Evolutionary conservation across 73 alveolate species (phyloP), one percentile per base, ranked within the genome.

Genomic region (Stentor roeselii): DNA sequence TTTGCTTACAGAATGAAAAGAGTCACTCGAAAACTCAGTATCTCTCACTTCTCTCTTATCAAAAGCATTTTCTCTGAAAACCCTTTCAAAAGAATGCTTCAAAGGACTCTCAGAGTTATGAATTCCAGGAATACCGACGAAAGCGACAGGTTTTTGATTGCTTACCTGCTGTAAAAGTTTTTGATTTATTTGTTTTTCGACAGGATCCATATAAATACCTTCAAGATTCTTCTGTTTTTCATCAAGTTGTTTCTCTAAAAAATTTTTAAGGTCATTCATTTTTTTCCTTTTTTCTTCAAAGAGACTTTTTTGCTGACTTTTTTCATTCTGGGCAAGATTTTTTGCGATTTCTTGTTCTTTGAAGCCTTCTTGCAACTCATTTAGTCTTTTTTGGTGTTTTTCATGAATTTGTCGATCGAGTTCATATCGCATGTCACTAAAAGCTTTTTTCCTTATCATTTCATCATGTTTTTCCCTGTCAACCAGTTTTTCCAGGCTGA

Each of bases 311-410:
- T 67, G 21, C 41, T 67, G 80, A 0, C 30, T 78, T 27, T 0
- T 76, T 60, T 21, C 59, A 41, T 80, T 59, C 1, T 6, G 36
- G 67, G n/a, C 78, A 6, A 11, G 6, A 50, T 6, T 11, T 78
- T 21, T 76, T 76, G n/a, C 80, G 0, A 67, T 67, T 67, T 82
- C 83, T 2, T 74, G 31, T 41, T 67, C 4, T 50, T 78, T 59
- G 76, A 42, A n/a, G 75, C 37, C 74, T 36, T 83, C 78, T 36
- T 67, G 42, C 34, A 67, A 27, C 41, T 50, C 67, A 50, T 6
- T 11, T 6, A 50, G 67, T 50, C 21, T 50, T 50, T 50, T 50
- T 50, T 21, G 6, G 30, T 50, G 67, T 50, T 50, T 50, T 11
- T 50, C 67, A 11, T 50, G 30, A 21, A 50, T 50, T 50, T 67